Conservation (phyloP, 768 basidiomycete species). For the Phanerochaete carnosa region DNA sequence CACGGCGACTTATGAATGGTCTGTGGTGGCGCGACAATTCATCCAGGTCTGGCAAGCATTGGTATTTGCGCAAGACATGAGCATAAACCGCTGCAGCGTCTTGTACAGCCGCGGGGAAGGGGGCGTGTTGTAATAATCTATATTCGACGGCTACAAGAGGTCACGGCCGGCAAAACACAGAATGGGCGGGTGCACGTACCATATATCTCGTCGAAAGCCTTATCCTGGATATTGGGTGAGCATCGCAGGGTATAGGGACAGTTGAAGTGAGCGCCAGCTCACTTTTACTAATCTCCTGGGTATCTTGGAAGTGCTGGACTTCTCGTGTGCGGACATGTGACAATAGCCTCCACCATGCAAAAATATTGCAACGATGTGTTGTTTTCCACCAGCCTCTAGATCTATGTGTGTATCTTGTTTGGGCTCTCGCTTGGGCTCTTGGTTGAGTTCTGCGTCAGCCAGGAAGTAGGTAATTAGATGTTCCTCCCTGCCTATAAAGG, state of each 20-base stretch:
- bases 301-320: conserved; percentile 43
- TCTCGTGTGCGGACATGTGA: conserved; percentile 56
- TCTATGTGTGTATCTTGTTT: not conserved
- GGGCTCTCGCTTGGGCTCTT: too few species aligned
- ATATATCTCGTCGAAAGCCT: conserved; percentile 33
- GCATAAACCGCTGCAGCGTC: conserved; percentile 51
- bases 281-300: conserved; percentile 45
- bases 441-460: not conserved
- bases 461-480: not conserved
- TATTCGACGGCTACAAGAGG: conserved; percentile 42
- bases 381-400: conserved; percentile 9
- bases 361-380: conserved; percentile 43
- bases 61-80: conserved; percentile 34
- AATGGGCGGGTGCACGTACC: conserved; percentile 12
- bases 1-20: not conserved
- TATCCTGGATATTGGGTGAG: conserved; percentile 18
- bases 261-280: not conserved
- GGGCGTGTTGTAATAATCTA: conserved; percentile 47
- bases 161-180: not conserved
- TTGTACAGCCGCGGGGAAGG: conserved; percentile 51
- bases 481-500: not conserved
- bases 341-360: conserved; percentile 56
- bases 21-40: not conserved
- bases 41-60: not conserved
- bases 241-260: not conserved